Evolutionary conservation across 164 flowering plant genomes (phyloP).

Genomic region (Umbilicus rupestris): DNA sequence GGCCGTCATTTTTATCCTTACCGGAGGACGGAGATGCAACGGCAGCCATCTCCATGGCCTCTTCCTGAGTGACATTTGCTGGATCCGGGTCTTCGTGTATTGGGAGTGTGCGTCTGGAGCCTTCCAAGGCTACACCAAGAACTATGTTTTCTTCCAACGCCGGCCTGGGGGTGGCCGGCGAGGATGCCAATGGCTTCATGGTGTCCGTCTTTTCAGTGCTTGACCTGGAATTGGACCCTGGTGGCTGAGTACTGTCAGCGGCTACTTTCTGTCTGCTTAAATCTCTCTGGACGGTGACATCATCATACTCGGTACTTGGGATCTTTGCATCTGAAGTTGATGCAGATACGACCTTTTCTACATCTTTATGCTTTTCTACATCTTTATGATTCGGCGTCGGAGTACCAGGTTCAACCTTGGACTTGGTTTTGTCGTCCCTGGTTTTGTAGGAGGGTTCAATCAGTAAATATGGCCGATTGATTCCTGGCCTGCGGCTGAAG

Average conservation of each 20-base stretch:
- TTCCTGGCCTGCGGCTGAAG: slow-evolving; percentile 20
- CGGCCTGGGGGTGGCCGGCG: slow-evolving; percentile 23
- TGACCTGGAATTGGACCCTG: slow-evolving; percentile 10
- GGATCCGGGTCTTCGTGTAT: slow-evolving; percentile 22
- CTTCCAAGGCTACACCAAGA: slow-evolving; percentile 68
- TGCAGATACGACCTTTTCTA: background rate
- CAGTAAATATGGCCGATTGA: slow-evolving; percentile 30
- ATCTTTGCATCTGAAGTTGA: no score
- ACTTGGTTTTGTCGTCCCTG: slow-evolving; percentile 36
- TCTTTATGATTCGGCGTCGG: background rate
- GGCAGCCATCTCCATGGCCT: slow-evolving; percentile 20
- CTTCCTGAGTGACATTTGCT: slow-evolving; percentile 6
- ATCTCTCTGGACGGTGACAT: slow-evolving; percentile 9
- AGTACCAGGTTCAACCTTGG: slow-evolving; percentile 12
- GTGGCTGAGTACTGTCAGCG: slow-evolving; percentile 4
- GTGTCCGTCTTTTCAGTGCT: slow-evolving; percentile 18
- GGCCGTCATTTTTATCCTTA: background rate
- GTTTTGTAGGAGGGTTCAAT: slow-evolving; percentile 47
- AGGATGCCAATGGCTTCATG: slow-evolving; percentile 11
- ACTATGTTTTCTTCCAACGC: slow-evolving; percentile 61
- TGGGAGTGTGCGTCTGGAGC: slow-evolving; percentile 51
- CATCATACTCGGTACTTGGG: no score
- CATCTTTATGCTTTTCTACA: slow-evolving; percentile 13
- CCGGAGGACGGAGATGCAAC: background rate
- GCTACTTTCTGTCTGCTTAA: slow-evolving; percentile 1